Base-by-base conservation (phyloP, 345 rosid genomes). In the Arabis alpina region DNA sequence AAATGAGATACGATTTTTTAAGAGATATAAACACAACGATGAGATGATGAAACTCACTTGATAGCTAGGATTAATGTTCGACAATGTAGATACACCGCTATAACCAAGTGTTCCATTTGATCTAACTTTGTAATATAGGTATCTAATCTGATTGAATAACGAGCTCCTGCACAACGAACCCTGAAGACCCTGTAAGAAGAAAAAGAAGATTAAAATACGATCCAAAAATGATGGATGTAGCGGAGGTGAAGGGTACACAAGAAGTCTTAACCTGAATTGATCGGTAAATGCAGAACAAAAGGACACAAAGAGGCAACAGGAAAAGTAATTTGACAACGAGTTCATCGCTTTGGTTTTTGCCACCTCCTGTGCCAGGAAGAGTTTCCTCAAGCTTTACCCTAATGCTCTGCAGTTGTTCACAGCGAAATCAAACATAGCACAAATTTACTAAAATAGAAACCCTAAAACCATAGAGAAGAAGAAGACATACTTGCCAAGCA, bases 321-420 rank as follows among this genome's bases (percentile, higher is more conserved):
- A 85, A 84, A 44, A 93, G 96, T 63, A 86, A 58, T 69, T 83
- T 93, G 79, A 89, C 90, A 0, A 85, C 19, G 47, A 87, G 69
- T 54, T 84, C 86, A 76, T 86, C 88, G 2, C 78, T 78, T 16
- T 90, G 98, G 81, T 83, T 91, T 74, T 79, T 79, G 48, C 96
- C 98, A 81, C 88, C 91, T 80, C 83, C 84, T 59, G 96, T 91
- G 74, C 96, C 97, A 74, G 97, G 96, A 78, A 91, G 97, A 73
- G 89, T 73, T 73, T 91, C 97, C 45, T 82, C 86, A 57, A 93
- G 97, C 39, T 53, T 81, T 64, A 67, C 85, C 80, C 98, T 83
- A 53, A 81, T 81, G 70, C 68, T 82, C 98, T 93, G 85, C 75
- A 70, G 15, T 13, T 49, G 16, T 69, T 68, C 4, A 0, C 34